Percentiles rank a stretch among this genome's conserved stretches.
phyloP scores from a whole-genome alignment of 2,329 filamentous ascomycete genomes.

The Verticillium longisporum region DNA sequence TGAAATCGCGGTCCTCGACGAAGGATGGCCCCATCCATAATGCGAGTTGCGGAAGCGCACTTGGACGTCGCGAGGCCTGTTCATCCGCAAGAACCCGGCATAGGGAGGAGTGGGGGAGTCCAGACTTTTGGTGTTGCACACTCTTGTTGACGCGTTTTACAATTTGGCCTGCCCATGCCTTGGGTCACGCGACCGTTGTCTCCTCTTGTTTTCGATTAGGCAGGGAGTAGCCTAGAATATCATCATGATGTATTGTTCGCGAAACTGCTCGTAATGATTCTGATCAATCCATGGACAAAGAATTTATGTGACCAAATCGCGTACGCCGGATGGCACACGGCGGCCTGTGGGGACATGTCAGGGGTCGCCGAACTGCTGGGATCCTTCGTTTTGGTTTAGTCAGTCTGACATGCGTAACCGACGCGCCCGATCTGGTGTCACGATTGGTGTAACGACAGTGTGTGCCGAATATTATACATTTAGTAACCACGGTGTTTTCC shows the following conservation, averaged over 20 bases:
- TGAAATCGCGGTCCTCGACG: not conserved
- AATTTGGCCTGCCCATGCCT: not conserved
- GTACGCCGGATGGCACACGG: no score
- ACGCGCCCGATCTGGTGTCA: not conserved
- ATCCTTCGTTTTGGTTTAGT: slow-evolving; percentile 12
- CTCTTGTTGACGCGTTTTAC: not conserved
- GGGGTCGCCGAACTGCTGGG: slow-evolving; percentile 29
- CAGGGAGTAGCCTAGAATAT: not conserved
- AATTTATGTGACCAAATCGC: no score
- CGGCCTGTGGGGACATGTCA: not conserved
- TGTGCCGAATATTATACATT: not conserved
- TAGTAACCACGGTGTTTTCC: not conserved
- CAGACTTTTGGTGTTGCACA: not conserved
- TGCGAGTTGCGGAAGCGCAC: not conserved
- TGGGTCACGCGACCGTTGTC: not conserved
- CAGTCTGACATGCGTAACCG: not conserved
- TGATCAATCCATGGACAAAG: no score
- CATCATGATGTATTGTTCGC: not conserved
- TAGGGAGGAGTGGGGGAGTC: not conserved
- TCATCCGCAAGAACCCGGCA: not conserved
- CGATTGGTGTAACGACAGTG: not conserved
- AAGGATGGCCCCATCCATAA: not conserved
- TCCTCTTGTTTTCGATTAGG: not conserved
- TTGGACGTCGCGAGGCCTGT: not conserved
- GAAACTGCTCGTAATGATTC: not conserved